Base-by-base conservation (phyloP, 2,329 filamentous ascomycete species). In the Fusarium sulawesiense region DNA sequence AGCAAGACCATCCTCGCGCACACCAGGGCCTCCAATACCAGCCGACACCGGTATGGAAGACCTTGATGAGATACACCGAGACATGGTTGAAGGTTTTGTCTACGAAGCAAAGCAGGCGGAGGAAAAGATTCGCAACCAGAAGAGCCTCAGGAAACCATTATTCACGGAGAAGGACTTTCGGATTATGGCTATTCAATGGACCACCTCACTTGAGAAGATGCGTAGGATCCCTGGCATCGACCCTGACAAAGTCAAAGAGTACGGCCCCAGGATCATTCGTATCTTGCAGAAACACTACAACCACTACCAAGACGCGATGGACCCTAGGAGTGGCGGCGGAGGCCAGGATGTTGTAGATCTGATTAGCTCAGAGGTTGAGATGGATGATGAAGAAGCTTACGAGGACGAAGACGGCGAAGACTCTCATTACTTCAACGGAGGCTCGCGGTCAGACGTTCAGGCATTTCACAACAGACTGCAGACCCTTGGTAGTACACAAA, bases 111-210 rank as follows among this genome's bases (percentile, higher is more conserved):
- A 87, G 73, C 79, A 79, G 21, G 58, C 88, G 18, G 88, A 91
- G 71, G 87, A 90, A 72, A 81, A 84, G 2, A 82, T 94, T 25
- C 86, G 91, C 72, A 87, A 88, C 66, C 82, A 83, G 25, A 87
- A 87, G 53, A 82, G 83, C 7, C 79, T 91, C 32, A 85, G 87
- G 11, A 82, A 83, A 23, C 84, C 86, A 6, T 82, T 91, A 1
- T 96, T 96, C 76, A 89, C 88, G 0, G 90, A 93, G 64, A 84
- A 84, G 23, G 85, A 93, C 16, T 85, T 94, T 53, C 88, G 90
- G 37, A 87, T 91, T 71, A 94, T 96, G 91, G 90, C 88, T 14
- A 88, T 93, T 51, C 80, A 84, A 34, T 91, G 92, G 83, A 92
- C 92, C 1, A 84, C 82, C 10, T 88, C 83, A 11, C 74, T 88